Conservation (phyloP, 2,329 filamentous ascomycete genomes). For the Fusarium sp. region DNA sequence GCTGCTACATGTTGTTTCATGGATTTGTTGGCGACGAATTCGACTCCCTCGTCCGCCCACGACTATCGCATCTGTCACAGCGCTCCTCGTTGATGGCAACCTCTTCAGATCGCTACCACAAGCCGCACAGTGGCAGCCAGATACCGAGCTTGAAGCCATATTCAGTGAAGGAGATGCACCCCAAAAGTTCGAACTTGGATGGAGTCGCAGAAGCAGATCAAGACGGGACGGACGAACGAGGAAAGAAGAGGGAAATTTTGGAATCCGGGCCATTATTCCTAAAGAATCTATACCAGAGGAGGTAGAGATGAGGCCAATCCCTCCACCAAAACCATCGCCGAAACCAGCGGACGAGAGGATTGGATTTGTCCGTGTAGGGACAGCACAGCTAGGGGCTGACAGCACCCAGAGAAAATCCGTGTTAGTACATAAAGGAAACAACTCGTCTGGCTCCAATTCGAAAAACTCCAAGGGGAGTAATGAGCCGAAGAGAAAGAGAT, state of each 20-base stretch:
- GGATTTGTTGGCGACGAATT: constrained; percentile 48
- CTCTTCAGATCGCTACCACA: constrained; percentile 48
- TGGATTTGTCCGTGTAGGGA: constrained; percentile 42
- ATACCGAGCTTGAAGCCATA: constrained; percentile 34
- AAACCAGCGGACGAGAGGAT: constrained; percentile 32
- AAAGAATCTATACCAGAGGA: constrained; percentile 42
- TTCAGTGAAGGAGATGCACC: constrained; percentile 32
- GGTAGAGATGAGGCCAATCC: constrained; percentile 45
- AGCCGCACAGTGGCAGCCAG: constrained; percentile 47
- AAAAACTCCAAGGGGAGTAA: constrained; percentile 12
- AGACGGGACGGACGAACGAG: constrained; percentile 32
- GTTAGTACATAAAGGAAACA: constrained; percentile 33
- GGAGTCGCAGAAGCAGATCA: constrained; percentile 28
- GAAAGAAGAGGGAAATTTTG: constrained; percentile 41
- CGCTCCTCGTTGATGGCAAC: constrained; percentile 57
- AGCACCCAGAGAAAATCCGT: constrained; percentile 41
- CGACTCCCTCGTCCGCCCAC: constrained; percentile 52
- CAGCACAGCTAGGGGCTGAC: constrained; percentile 34
- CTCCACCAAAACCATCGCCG: constrained; percentile 30
- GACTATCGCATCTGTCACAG: constrained; percentile 56
- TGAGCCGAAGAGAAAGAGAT: constrained; percentile 37
- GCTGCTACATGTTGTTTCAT: constrained; percentile 47
- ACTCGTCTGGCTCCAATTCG: constrained; percentile 14
- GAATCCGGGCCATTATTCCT: constrained; percentile 36
- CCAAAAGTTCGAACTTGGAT: constrained; percentile 41